A percentile compares a stretch with the other conserved stretches of the same genome.
Evolutionary conservation across 140 eudicot genomes (phyloP).

Genomic region (Erigeron philadelphicus): DNA sequence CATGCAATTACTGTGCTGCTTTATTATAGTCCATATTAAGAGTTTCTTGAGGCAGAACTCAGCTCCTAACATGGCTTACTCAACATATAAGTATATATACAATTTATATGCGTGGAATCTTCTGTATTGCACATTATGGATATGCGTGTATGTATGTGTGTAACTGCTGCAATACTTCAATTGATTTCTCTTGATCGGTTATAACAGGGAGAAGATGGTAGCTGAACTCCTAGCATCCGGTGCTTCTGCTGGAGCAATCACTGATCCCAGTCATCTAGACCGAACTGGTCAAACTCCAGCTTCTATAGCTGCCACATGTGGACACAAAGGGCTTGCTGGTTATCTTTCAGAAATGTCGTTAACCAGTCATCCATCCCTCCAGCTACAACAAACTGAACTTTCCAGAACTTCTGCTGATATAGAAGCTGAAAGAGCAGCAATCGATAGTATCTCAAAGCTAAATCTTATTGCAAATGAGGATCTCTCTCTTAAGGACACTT

Average conservation of each 20-base stretch:
- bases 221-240: slow-evolving; percentile 89
- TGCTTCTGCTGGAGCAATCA: slow-evolving; percentile 88
- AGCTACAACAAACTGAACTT: slow-evolving; percentile 52
- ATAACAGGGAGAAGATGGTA: slow-evolving; percentile 83
- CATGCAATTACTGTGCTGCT: no score
- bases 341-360: slow-evolving; percentile 84
- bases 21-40: neutral
- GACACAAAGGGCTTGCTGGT: slow-evolving; percentile 92
- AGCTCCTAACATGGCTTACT: no score
- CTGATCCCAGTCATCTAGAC: slow-evolving; percentile 78
- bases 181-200: slow-evolving; percentile 4
- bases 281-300: slow-evolving; percentile 86
- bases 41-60: neutral
- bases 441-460: slow-evolving; percentile 38
- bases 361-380: slow-evolving; percentile 83
- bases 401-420: slow-evolving; percentile 52
- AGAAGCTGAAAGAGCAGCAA: slow-evolving; percentile 60
- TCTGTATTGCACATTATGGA: neutral
- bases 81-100: neutral
- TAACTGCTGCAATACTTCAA: neutral
- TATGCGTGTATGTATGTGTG: neutral
- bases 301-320: slow-evolving; percentile 66
- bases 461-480: slow-evolving; percentile 48
- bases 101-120: neutral
- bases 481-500: slow-evolving; percentile 52